Percentiles rank a stretch among this genome's conserved stretches.
Conservation (phyloP, 2,329 filamentous ascomycete species). For the Paecilomyces dactylethromorphus region DNA sequence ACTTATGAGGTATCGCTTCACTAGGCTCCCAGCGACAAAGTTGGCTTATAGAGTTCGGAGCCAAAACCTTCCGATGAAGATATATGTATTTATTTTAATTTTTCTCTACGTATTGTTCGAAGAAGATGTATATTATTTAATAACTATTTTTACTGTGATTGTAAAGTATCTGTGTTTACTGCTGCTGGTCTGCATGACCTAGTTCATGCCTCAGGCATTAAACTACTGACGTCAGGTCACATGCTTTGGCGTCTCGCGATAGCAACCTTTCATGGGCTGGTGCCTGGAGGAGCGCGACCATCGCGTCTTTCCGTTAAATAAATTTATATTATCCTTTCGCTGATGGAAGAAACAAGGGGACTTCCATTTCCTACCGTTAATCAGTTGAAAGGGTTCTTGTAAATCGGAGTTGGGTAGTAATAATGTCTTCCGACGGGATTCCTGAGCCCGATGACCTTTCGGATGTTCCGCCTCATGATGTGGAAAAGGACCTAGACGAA, state of each 20-base stretch:
- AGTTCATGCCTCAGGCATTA: conserved; percentile 7
- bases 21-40: too few species aligned
- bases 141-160: too few species aligned
- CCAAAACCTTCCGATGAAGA: too few species aligned
- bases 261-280: neutral
- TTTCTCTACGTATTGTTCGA: too few species aligned
- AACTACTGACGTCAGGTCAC: neutral
- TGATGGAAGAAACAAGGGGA: neutral
- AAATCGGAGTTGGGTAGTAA: neutral
- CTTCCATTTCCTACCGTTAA: neutral
- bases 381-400: neutral
- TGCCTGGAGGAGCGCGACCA: neutral
- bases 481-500: conserved; percentile 43
- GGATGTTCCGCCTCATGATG: conserved; percentile 10
- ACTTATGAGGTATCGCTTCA: too few species aligned
- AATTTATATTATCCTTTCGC: neutral
- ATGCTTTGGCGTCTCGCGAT: neutral
- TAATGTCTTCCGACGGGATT: neutral
- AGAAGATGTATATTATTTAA: too few species aligned
- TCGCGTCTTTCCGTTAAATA: neutral
- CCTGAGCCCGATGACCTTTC: conserved; percentile 2
- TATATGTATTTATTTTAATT: too few species aligned
- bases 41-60: too few species aligned
- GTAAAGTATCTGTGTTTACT: too few species aligned
- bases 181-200: too few species aligned